phyloP scores from a whole-genome alignment of 2,329 filamentous ascomycete species.

The Neopestalotiopsis sp. region DNA sequence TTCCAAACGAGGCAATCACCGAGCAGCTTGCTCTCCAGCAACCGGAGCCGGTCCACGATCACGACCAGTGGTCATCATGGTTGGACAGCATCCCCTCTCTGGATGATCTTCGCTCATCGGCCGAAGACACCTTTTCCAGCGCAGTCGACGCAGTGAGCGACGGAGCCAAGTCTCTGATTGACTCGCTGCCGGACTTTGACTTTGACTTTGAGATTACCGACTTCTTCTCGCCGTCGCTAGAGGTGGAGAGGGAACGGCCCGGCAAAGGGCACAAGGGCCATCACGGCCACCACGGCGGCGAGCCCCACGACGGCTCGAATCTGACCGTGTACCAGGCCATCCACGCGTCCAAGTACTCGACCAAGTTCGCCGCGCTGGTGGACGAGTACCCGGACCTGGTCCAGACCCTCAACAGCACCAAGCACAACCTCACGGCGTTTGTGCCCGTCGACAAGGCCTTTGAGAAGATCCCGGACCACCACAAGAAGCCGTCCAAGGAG shows the following conservation, averaged over 20 bases:
- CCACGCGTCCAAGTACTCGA: constrained; percentile 75
- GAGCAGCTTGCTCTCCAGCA: constrained; percentile 28
- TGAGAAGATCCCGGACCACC: constrained; percentile 57
- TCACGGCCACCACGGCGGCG: constrained; percentile 27
- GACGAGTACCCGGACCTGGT: constrained; percentile 75
- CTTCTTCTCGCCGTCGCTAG: constrained; percentile 21
- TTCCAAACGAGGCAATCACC: constrained; percentile 35
- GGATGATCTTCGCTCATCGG: constrained; percentile 24
- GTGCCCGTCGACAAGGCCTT: constrained; percentile 81
- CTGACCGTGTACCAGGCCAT: constrained; percentile 83
- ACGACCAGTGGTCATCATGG: constrained; percentile 22
- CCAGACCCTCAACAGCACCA: constrained; percentile 73
- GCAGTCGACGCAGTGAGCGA: constrained; percentile 24
- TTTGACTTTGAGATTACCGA: constrained; percentile 22
- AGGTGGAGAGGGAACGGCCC: constrained; percentile 10
- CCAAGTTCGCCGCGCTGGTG: constrained; percentile 77
- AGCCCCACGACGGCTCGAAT: constrained; percentile 54
- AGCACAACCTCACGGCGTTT: constrained; percentile 79
- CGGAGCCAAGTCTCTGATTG: constrained; percentile 21
- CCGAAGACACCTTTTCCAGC: constrained; percentile 20
- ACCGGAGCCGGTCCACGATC: constrained; percentile 18
- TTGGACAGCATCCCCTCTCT: constrained; percentile 22
- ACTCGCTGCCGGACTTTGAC: constrained; percentile 21
- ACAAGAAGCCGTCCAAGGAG: constrained; percentile 70
- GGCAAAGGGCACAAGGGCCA: constrained; percentile 11